These are phyloP conservation scores for Epichloe amarillans DNA, from an alignment of 2,329 filamentous ascomycete species.

Conservation along the genomic window DNA sequence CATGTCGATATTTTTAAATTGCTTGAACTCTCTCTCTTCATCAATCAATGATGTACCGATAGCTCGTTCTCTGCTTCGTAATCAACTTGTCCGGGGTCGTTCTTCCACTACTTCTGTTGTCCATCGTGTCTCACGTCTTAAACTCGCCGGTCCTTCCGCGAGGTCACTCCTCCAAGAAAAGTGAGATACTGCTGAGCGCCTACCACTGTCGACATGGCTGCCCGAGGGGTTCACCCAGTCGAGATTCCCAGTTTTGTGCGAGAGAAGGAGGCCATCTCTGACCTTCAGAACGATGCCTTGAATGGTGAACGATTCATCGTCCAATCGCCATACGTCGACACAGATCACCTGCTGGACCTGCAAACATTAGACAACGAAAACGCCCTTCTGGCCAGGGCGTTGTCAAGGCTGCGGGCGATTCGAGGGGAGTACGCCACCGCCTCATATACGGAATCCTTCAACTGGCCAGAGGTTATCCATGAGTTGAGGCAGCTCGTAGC, in stretches of 20 bases:
- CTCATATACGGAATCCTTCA: slow-evolving; percentile 61
- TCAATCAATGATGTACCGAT: background rate
- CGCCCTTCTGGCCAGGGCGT: slow-evolving; percentile 56
- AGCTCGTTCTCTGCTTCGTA: background rate
- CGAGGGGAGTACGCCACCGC: slow-evolving; percentile 64
- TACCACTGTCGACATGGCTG: slow-evolving; percentile 14
- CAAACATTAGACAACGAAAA: slow-evolving; percentile 50
- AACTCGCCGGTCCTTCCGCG: background rate
- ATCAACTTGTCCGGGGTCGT: background rate
- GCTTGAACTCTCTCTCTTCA: background rate
- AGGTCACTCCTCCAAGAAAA: background rate
- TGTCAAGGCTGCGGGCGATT: slow-evolving; percentile 49
- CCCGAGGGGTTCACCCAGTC: slow-evolving; percentile 12
- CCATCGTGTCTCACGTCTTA: background rate
- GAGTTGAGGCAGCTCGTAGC: slow-evolving; percentile 39
- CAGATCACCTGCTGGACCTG: slow-evolving; percentile 61
- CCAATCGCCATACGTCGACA: slow-evolving; percentile 63
- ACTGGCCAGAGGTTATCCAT: slow-evolving; percentile 54
- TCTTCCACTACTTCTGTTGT: background rate
- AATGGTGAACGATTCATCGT: slow-evolving; percentile 31
- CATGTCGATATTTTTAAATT: slow-evolving; percentile 1
- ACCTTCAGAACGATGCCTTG: slow-evolving; percentile 13
- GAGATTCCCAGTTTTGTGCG: slow-evolving; percentile 14
- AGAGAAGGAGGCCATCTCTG: slow-evolving; percentile 13
- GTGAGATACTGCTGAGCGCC: background rate